Percentiles rank a stretch among this genome's conserved stretches.
phyloP scores from a whole-genome alignment of 805 yeast genomes.

The Candida morakotiae region DNA sequence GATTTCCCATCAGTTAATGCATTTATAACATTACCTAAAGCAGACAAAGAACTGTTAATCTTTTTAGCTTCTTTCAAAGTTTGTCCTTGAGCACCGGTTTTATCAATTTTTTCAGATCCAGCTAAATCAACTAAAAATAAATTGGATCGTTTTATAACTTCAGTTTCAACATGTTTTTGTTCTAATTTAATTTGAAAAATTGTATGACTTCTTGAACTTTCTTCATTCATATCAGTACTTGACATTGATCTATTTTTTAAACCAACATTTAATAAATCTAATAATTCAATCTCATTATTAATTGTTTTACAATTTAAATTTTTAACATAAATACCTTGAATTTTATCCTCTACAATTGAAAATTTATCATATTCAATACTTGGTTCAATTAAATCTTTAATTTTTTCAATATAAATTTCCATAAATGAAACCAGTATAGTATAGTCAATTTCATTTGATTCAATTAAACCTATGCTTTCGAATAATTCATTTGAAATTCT shows the following conservation, averaged over 20 bases:
- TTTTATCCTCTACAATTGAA: constrained; percentile 59
- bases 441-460: constrained; percentile 48
- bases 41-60: constrained; percentile 72
- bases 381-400: constrained; percentile 59
- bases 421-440: constrained; percentile 67
- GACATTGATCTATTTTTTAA: constrained; percentile 51
- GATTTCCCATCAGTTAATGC: constrained; percentile 68
- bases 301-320: constrained; percentile 66
- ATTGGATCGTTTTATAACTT: constrained; percentile 57
- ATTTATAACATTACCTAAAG: constrained; percentile 78
- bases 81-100: constrained; percentile 71
- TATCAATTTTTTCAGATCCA: constrained; percentile 77
- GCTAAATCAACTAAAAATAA: constrained; percentile 80
- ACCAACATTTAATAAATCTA: constrained; percentile 56
- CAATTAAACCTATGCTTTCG: constrained; percentile 46
- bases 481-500: constrained; percentile 67
- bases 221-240: constrained; percentile 65
- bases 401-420: constrained; percentile 79
- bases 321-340: constrained; percentile 64
- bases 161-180: constrained; percentile 55
- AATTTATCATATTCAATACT: constrained; percentile 24
- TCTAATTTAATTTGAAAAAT: constrained; percentile 65
- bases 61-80: constrained; percentile 79
- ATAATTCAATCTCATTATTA: constrained; percentile 54
- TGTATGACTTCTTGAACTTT: constrained; percentile 77